phyloP scores from a whole-genome alignment of 169 alveolate genomes.

The Plasmodium ovale region DNA sequence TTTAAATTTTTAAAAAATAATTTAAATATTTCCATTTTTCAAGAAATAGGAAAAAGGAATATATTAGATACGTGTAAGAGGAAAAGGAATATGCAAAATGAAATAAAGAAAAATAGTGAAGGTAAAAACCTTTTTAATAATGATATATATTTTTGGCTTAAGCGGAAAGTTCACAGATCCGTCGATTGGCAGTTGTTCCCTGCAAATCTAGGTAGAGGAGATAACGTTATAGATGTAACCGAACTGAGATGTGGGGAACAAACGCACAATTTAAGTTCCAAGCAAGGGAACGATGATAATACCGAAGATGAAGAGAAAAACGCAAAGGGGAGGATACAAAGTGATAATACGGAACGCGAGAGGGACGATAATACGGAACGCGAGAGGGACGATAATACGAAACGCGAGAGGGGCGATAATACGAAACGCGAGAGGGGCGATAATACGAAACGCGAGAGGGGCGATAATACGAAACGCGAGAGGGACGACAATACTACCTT shows the following conservation, averaged over 20 bases:
- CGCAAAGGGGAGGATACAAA: not conserved
- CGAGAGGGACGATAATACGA: not conserved
- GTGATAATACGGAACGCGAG: not conserved
- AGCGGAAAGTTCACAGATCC: conserved; percentile 69
- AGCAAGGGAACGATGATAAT: not conserved
- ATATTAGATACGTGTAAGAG: conserved; percentile 58
- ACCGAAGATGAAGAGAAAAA: not conserved
- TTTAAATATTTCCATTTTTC: conserved; percentile 55
- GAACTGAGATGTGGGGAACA: conserved; percentile 5
- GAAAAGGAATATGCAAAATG: conserved; percentile 57
- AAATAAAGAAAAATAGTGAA: conserved; percentile 68
- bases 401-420: not conserved
- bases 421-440: not conserved
- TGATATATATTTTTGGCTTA: conserved; percentile 70
- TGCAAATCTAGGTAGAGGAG: not conserved
- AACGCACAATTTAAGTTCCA: too few relatives aligned
- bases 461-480: not conserved
- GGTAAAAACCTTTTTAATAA: conserved; percentile 33
- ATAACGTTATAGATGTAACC: conserved; percentile 62
- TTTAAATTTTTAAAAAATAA: not conserved
- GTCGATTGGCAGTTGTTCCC: conserved; percentile 49
- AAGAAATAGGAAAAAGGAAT: conserved; percentile 63
- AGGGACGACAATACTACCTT: not conserved
- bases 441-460: not conserved
- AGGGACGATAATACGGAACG: not conserved